Conservation (phyloP, 1,139 yeast genomes). For the Arxiozyma telluris region DNA sequence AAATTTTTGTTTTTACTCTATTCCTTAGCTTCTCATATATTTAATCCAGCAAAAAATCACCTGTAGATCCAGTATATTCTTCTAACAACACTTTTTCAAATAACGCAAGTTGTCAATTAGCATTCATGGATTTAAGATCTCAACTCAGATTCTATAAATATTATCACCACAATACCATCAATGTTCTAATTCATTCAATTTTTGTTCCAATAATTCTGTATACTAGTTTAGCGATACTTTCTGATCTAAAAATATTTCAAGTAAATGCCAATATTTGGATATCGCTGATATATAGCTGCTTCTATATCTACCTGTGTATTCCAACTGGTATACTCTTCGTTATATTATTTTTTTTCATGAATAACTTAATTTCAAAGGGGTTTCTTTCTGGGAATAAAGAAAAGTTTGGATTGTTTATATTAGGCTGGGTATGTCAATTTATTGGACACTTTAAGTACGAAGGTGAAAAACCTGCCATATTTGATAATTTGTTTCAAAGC, state of each 20-base stretch:
- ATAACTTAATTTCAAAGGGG: conserved; percentile 14
- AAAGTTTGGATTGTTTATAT: conserved; percentile 34
- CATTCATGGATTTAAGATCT: conserved; percentile 42
- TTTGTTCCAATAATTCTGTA: conserved; percentile 74
- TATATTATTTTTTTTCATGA: conserved; percentile 25
- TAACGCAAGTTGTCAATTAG: not conserved
- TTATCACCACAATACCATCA: conserved; percentile 62
- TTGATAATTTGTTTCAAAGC: conserved; percentile 78
- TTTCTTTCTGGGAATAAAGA: conserved; percentile 1
- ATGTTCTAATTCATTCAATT: conserved; percentile 66
- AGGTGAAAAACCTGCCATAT: conserved; percentile 73
- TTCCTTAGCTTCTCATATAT: not conserved
- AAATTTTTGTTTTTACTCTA: not conserved
- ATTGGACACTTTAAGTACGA: conserved; percentile 83
- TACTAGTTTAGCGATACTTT: conserved; percentile 32
- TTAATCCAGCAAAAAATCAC: not conserved
- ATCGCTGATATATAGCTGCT: conserved; percentile 36
- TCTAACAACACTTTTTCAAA: not conserved
- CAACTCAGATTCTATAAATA: conserved; percentile 78
- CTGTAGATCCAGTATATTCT: no score
- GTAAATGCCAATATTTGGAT: conserved; percentile 19
- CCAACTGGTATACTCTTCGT: conserved; percentile 38
- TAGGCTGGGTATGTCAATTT: conserved; percentile 80
- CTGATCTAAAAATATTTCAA: not conserved
- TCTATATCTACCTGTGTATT: conserved; percentile 37